Conservation (phyloP, 1,139 yeast species). For the Debaryomycetaceae sp. region DNA sequence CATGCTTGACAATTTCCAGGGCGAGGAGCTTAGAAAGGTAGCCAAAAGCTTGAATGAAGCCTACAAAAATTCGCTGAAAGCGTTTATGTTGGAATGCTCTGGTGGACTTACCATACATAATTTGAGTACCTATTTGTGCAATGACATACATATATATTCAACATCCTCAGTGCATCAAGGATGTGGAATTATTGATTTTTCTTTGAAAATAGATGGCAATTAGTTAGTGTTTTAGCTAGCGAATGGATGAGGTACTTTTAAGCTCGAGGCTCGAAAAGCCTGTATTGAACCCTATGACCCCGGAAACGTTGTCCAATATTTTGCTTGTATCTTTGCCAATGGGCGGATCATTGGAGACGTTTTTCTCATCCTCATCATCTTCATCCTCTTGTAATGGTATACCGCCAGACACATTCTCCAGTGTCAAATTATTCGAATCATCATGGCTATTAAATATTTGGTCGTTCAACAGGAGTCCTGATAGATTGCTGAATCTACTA, state of each 20-base stretch:
- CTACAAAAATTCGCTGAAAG: constrained; percentile 49
- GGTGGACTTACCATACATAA: constrained; percentile 83
- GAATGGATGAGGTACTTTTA: constrained; percentile 37
- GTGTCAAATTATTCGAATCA: neutral
- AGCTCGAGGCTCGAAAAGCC: constrained; percentile 42
- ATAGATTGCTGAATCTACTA: constrained; percentile 20
- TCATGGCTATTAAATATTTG: constrained; percentile 5
- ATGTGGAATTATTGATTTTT: constrained; percentile 72
- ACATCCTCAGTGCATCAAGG: constrained; percentile 96
- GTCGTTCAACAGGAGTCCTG: constrained; percentile 30
- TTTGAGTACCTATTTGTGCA: constrained; percentile 60
- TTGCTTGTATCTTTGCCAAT: constrained; percentile 20
- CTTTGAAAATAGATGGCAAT: constrained; percentile 62
- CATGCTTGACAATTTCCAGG: constrained; percentile 87
- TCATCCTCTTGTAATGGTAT: constrained; percentile 4
- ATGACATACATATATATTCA: constrained; percentile 84
- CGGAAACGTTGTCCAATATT: constrained; percentile 34
- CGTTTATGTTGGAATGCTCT: constrained; percentile 79
- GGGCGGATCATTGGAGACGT: constrained; percentile 2
- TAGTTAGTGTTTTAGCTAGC: constrained; percentile 15
- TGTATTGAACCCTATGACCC: constrained; percentile 40
- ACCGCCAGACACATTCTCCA: neutral
- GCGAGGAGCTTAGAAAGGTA: constrained; percentile 60
- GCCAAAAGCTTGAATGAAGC: constrained; percentile 59
- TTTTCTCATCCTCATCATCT: constrained; percentile 8